A percentile compares a stretch with the other conserved stretches of the same genome.
These are phyloP conservation scores for Rhizopogon rudus DNA, from an alignment of 768 basidiomycete species.

Conservation along the genomic window DNA sequence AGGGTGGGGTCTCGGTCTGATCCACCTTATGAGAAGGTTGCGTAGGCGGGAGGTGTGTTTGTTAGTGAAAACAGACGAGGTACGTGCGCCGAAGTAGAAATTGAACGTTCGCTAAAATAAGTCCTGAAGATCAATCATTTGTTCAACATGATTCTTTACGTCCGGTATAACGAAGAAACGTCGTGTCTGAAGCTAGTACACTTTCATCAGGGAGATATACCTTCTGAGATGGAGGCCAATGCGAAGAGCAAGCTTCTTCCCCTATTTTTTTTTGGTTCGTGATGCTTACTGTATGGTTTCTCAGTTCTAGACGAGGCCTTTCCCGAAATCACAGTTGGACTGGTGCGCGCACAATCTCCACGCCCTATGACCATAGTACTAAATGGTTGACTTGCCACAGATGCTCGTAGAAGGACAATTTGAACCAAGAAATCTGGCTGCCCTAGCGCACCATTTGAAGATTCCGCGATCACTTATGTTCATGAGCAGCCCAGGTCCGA, in stretches of 20 bases:
- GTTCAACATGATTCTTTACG: constrained; percentile 63
- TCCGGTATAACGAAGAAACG: constrained; percentile 65
- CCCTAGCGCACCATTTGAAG: constrained; percentile 42
- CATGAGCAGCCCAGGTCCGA: constrained; percentile 52
- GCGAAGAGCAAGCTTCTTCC: constrained; percentile 40
- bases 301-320: constrained; percentile 59
- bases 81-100: constrained; percentile 19
- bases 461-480: constrained; percentile 58
- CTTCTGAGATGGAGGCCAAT: constrained; percentile 72
- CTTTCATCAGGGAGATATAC: constrained; percentile 53
- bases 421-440: constrained; percentile 40
- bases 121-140: constrained; percentile 54
- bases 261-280: neutral
- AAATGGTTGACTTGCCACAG: constrained; percentile 21
- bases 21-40: constrained; percentile 38
- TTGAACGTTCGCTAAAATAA: neutral
- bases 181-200: constrained; percentile 65
- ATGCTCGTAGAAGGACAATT: constrained; percentile 41
- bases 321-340: constrained; percentile 58
- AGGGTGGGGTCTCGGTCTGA: constrained; percentile 39
- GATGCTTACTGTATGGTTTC: constrained; percentile 13
- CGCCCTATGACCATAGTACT: neutral
- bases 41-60: constrained; percentile 55
- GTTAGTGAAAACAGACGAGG: constrained; percentile 62
- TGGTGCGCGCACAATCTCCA: constrained; percentile 30